Conservation (phyloP, 805 yeast species). For the Candida fluviatilis region DNA sequence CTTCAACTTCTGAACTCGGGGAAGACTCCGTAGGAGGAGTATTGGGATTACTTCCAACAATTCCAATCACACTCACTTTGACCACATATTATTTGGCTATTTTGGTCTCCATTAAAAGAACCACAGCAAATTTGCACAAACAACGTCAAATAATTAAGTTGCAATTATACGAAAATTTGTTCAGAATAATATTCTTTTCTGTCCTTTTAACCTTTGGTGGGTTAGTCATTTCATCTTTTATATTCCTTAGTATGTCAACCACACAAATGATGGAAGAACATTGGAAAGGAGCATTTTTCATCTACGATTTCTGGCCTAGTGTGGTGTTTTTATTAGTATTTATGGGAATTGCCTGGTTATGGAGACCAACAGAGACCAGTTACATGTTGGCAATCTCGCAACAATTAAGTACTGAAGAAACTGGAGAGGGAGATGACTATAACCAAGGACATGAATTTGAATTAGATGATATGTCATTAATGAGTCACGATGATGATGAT, state of each 20-base stretch:
- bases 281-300: constrained; percentile 89
- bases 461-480: constrained; percentile 52
- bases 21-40: constrained; percentile 44
- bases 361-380: constrained; percentile 98
- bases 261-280: constrained; percentile 76
- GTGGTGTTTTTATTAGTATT: constrained; percentile 81
- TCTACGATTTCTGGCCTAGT: constrained; percentile 93
- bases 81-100: constrained; percentile 72
- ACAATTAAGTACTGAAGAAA: constrained; percentile 84
- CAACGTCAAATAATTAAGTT: constrained; percentile 92
- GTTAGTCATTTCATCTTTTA: constrained; percentile 62
- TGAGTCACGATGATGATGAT: constrained; percentile 45
- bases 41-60: constrained; percentile 52
- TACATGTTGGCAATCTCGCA: constrained; percentile 92
- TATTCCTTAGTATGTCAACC: constrained; percentile 68
- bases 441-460: constrained; percentile 52
- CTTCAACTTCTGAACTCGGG: constrained; percentile 33
- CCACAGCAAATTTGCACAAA: constrained; percentile 67
- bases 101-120: constrained; percentile 66
- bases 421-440: constrained; percentile 20
- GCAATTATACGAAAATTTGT: constrained; percentile 75
- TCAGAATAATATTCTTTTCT: constrained; percentile 70
- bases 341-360: constrained; percentile 77
- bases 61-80: constrained; percentile 71
- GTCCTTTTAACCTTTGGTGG: constrained; percentile 69